Conservation (phyloP, 345 rosid genomes). For the Salix dunnii region DNA sequence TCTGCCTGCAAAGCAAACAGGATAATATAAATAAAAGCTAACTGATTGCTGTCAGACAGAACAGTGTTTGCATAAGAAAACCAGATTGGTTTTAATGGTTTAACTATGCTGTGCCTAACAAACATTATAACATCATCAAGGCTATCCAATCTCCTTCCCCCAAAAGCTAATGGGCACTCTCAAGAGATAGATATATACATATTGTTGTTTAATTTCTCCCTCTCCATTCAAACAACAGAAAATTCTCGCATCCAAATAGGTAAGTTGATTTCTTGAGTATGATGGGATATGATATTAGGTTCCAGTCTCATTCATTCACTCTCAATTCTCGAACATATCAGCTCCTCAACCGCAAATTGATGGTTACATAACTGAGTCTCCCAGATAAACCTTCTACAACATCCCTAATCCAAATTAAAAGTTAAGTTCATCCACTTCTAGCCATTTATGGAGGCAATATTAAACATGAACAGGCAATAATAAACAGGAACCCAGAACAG, state of each 20-base stretch:
- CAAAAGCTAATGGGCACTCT: neutral
- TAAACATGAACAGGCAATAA: neutral
- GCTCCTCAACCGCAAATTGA: neutral
- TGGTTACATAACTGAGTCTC: neutral
- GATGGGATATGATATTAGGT: neutral
- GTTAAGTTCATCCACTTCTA: neutral
- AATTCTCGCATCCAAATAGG: neutral
- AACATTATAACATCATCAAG: neutral
- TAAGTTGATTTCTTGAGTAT: neutral
- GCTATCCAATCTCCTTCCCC: neutral
- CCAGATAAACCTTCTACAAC: neutral
- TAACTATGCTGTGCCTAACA: neutral
- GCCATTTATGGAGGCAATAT: neutral
- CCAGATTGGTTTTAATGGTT: neutral
- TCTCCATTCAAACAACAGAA: neutral
- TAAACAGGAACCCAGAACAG: neutral
- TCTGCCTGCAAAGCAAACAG: constrained; percentile 65
- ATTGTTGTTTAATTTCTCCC: neutral
- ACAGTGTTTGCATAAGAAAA: neutral
- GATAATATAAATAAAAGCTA: neutral
- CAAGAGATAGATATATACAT: neutral
- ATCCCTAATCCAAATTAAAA: neutral
- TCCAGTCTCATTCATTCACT: neutral
- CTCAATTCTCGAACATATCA: neutral
- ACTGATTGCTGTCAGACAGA: neutral